Base-by-base conservation (phyloP, 257 asterid species). In the Lycium barbarum region DNA sequence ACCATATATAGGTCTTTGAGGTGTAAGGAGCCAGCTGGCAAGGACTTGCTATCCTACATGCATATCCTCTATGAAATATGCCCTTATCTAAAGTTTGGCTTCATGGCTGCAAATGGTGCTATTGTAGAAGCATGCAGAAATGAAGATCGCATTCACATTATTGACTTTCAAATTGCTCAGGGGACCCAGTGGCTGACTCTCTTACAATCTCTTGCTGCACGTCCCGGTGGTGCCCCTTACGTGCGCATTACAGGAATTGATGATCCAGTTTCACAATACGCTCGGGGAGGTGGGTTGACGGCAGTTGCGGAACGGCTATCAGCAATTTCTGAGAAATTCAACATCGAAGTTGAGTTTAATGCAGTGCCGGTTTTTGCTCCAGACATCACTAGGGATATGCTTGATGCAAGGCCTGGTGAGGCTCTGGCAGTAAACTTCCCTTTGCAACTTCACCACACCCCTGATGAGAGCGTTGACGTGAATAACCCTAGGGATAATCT, bases 21-120 rank as follows among this genome's bases (percentile, higher is more conserved):
- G 86, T 94, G 99, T 87, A 90, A 93, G 47, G 92, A 91, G 90
- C 99, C 99, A 0, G 91, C 87, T 6, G 91, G 97, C 80, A 92
- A 90, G 84, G 99, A 94, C 79, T 86, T 96, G 68, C 92, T 96
- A 9, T 89, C 97, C 15, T 94, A 92, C 88, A 96, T 94, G 99
- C 97, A 93, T 88, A 93, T 93, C 73, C 91, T 94, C 18, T 96
- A 96, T 13, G 98, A 94, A 86, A 87, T 93, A 58, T 94, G 98
- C 20, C 99, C 98, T n/a, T 96, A 94, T 82, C 84, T 96, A 79
- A 96, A 96, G 70, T 96, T 94, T 18, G 99, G 99, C 10, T 96
- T 94, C 80, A 93, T 94, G 99, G 98, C 97, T n/a, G 99, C 99
- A 36, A 96, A 94, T 51, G 99, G 99, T 18, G 99, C 98, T 12